Base-by-base conservation (phyloP, 2,329 filamentous ascomycete genomes). In the Pseudogymnoascus sp. region DNA sequence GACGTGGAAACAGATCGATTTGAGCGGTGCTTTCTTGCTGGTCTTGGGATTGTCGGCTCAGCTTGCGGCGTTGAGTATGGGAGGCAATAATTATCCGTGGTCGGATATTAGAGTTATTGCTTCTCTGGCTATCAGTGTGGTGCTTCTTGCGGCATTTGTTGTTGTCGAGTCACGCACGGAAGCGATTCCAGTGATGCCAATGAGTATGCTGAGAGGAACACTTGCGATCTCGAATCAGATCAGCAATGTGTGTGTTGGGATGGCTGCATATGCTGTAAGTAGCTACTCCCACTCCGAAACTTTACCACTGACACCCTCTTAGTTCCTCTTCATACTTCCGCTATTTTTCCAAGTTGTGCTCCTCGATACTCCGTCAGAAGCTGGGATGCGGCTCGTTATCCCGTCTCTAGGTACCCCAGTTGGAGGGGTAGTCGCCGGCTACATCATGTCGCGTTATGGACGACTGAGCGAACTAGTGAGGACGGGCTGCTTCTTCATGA, bases 311-410 rank as follows among this genome's bases (percentile, higher is more conserved):
- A 67, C 37, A 0, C 73, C 11, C 11, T 48, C 1, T 23, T 48
- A 83, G 79, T 84, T 89, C 67, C 77, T 90, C 14, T 90, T 90
- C 76, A 87, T 88, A 70, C 80, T 88, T 0, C 88, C 88, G 0
- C 76, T 90, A 4, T 90, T 88, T 75, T 90, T 89, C 71, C 86
- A 89, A 68, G 84, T 84, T 0, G 85, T 89, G 6, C 79, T 88
- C 2, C 75, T 84, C 1, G 86, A 89, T 65, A 84, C 84, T 0
- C 83, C 88, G 0, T 85, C 86, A 0, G 79, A 80, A 13, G 87
- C 88, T 0, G 87, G 88, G 0, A 80, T 85, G 5, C 82, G 87
- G 1, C 81, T 90, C 6, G 81, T 85, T 0, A 81, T 86, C 1
- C 84, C 87, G 1, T 87, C 85, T 0, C 70, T 89, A 8, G 85